Evolutionary conservation across 1,284 basidiomycete species (phyloP), one percentile per base, ranked within the genome.

Genomic region (Puccinia triticina): DNA sequence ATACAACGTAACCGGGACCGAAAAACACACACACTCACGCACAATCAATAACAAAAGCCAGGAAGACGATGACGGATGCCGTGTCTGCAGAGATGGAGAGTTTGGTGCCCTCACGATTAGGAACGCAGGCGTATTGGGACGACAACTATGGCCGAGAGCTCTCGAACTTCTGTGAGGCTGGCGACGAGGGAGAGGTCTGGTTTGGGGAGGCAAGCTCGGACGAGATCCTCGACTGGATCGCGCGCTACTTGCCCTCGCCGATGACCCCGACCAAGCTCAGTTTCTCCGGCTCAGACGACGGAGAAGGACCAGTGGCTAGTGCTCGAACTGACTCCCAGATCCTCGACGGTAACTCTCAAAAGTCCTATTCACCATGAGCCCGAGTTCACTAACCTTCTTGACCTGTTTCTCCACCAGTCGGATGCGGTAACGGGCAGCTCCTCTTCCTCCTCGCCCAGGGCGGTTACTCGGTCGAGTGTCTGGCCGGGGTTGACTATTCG

Each of bases 171-270:
- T 23, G 55, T 12, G 77, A 71, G 37, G 46, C 43, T 23, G 77
- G 77, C 1, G 77, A 79, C 43, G 77, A 79, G 40, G 77, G 77
- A 23, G 77, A 79, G 40, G 77, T 79, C 29, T 79, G 77, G 77
- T 79, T 79, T 57, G 77, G 77, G 12, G 66, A 67, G 46, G 67
- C 23, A 23, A 79, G 66, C 40, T 69, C 77, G 50, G 77, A 79
- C 26, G 77, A 79, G 43, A 79, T 79, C 29, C 34, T 79, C 11
- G 77, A 79, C 48, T 79, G 77, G 77, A 72, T 79, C 18, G 77
- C 64, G 10, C 67, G 46, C 21, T 57, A 71, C 53, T 32, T 72
- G 16, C 77, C 67, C 5, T 55, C 77, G 23, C 67, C 77, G 21
- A 57, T 72, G 67, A 72, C 67, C 23, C 76, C 76, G 23, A 78